Base-by-base conservation (phyloP, 1,284 basidiomycete genomes). In the Cutaneotrichosporon mucoides region DNA sequence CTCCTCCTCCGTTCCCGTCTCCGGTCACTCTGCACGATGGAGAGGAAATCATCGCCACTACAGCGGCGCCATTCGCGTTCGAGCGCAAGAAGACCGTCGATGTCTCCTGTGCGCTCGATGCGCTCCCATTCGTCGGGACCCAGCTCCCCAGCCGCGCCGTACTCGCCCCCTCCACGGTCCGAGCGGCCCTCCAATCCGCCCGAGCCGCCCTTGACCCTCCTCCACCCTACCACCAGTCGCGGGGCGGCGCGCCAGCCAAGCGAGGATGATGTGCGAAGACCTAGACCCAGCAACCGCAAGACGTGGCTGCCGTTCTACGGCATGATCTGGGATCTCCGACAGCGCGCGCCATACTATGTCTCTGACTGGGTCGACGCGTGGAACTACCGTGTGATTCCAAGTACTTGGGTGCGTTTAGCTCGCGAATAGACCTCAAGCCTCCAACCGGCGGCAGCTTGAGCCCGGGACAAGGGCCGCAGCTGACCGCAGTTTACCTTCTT, bases 331-430 rank as follows among this genome's bases (percentile, higher is more conserved):
- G 93, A 97, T 75, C 80, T 96, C 15, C 81, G 80, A 51, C 82
- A 88, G 10, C 83, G 93, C 46, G 78, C 83, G 5, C 92, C 92
- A 0, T 94, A 84, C 80, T 96, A 95, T 75, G 58, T 81, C 44
- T 88, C 85, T 55, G 91, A 94, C 79, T 95, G 90, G 92, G 85
- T 79, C 12, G 89, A 92, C 73, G 90, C 89, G 5, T 91, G 87
- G 86, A 92, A 92, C 72, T 92, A 92, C 74, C 81, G 90, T 34
- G 77, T 81, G 15, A 66, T 76, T 3, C 79, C 78, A 12, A 66
- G 75, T 11, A 80, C 79, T 42, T 66, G 68, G 64, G 75, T 76
- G 68, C 60, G 88, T 90, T 24, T 24, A 24, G 24, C 24, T 24
- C 24, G 24, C 24, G 24, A 24, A 24, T 24, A 24, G 24, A 24